Evolutionary conservation across 2,329 filamentous ascomycete genomes (phyloP).

Genomic region (Sporothrix phasma): DNA sequence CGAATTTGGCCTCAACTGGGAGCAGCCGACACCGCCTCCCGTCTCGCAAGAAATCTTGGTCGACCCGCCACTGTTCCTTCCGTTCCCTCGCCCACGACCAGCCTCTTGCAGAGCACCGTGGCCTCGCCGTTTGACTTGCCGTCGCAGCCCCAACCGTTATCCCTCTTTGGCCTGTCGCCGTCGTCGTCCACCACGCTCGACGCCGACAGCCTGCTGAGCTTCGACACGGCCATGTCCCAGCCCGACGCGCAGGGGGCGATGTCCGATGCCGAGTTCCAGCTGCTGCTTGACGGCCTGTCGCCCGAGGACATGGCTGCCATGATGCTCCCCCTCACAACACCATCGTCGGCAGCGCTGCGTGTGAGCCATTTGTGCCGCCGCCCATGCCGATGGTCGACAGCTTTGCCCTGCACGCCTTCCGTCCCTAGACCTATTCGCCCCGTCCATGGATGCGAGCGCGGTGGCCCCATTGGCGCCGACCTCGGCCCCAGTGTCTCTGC

Average conservation of each 20-base stretch:
- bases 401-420: neutral
- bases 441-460: neutral
- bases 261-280: constrained; percentile 6
- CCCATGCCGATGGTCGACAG: neutral
- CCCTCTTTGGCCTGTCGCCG: neutral
- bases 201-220: constrained; percentile 6
- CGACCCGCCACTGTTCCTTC: neutral
- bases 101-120: neutral
- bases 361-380: neutral
- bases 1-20: neutral
- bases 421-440: neutral
- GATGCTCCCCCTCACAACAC: too few relatives aligned
- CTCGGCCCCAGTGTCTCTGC: neutral
- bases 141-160: neutral
- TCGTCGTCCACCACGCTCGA: neutral
- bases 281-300: neutral
- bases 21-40: neutral
- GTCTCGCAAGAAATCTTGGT: neutral
- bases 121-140: neutral
- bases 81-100: too few relatives aligned
- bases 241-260: neutral
- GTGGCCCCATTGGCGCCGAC: neutral
- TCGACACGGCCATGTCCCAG: neutral
- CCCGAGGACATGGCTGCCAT: neutral
- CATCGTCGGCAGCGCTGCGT: neutral